Evolutionary conservation across 73 alveolate genomes (phyloP).

Genomic region (Tetrahymena thermophila): DNA sequence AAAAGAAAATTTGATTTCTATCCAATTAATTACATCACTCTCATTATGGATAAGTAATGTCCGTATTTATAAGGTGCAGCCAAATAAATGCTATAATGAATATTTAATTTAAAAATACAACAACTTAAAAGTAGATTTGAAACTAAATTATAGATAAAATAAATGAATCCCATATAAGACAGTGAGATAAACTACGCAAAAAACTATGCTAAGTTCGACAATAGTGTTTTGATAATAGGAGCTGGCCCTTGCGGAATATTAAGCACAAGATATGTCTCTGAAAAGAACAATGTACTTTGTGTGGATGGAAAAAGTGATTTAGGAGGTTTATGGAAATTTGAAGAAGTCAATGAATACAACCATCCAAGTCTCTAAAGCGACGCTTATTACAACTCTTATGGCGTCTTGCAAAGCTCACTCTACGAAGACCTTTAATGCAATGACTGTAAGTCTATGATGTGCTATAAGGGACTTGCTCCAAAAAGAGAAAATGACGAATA

Average conservation of each 20-base stretch:
- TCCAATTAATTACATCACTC: background rate
- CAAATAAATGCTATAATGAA: background rate
- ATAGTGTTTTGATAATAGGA: background rate
- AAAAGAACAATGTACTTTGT: background rate
- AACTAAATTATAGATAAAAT: too few relatives aligned
- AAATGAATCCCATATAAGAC: background rate
- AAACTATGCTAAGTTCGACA: background rate
- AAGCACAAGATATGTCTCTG: background rate
- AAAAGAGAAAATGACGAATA: background rate
- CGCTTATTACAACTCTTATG: background rate
- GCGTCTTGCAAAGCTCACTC: background rate
- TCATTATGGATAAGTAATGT: too few relatives aligned
- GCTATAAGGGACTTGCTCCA: background rate
- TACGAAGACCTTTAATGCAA: background rate
- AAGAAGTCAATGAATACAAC: background rate
- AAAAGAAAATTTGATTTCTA: background rate
- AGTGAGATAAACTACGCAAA: background rate
- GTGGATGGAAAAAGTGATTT: background rate
- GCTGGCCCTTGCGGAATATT: background rate
- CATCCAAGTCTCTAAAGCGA: background rate
- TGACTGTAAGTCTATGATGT: background rate
- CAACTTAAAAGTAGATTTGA: background rate
- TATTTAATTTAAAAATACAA: background rate
- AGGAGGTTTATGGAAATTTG: background rate
- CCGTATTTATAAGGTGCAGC: background rate